Conservation (phyloP, 768 basidiomycete genomes). For the Leccinum variicolor region DNA sequence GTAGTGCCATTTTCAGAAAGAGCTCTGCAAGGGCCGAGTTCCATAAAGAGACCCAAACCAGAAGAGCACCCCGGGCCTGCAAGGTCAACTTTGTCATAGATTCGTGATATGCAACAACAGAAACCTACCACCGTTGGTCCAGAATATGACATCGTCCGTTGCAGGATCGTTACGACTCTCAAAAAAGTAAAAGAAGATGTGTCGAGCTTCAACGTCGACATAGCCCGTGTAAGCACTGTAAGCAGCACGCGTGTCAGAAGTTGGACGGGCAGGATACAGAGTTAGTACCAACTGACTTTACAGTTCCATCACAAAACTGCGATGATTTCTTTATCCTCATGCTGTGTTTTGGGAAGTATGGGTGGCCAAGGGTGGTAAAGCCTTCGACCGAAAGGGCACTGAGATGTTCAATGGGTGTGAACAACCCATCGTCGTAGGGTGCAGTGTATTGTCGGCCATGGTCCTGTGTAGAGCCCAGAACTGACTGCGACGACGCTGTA, state of each 20-base stretch:
- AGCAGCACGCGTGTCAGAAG: neutral
- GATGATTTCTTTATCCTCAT: conserved; percentile 39
- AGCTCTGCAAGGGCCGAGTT: conserved; percentile 71
- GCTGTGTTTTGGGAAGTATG: conserved; percentile 41
- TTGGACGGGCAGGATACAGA: neutral
- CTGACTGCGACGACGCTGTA: conserved; percentile 18
- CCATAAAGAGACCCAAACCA: conserved; percentile 69
- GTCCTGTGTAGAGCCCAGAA: conserved; percentile 1
- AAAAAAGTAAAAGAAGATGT: conserved; percentile 75
- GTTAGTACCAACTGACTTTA: conserved; percentile 29
- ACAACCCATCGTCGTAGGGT: conserved; percentile 30
- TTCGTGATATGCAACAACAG: neutral
- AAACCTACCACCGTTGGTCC: conserved; percentile 54
- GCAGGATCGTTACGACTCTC: conserved; percentile 60
- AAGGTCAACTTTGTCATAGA: neutral
- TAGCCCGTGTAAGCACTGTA: conserved; percentile 61
- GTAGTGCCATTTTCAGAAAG: conserved; percentile 46
- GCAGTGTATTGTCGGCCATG: conserved; percentile 7
- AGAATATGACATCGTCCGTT: conserved; percentile 57
- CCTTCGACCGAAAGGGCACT: conserved; percentile 23
- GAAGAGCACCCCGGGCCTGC: conserved; percentile 50
- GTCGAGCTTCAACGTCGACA: conserved; percentile 62
- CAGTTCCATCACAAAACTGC: conserved; percentile 39
- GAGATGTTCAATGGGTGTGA: conserved; percentile 33
- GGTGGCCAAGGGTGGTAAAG: conserved; percentile 41